Evolutionary conservation across 495 filamentous ascomycete species (phyloP).

Genomic region (Stereocaulon alpinum): DNA sequence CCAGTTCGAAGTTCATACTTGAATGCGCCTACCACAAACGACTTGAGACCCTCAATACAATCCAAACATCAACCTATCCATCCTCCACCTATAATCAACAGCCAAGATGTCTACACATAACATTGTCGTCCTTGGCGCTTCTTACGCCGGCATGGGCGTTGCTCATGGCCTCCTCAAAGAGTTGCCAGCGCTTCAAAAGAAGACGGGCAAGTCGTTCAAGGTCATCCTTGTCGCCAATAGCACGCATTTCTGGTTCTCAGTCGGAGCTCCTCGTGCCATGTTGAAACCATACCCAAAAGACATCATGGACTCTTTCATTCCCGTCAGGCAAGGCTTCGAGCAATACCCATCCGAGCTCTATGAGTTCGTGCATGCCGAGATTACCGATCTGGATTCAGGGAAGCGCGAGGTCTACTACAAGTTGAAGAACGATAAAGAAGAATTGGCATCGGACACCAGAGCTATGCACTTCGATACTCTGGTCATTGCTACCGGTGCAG

Average conservation of each 20-base stretch:
- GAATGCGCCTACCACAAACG: background rate
- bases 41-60: background rate
- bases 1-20: background rate
- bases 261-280: slow-evolving; percentile 45
- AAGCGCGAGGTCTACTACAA: slow-evolving; percentile 23
- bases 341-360: slow-evolving; percentile 26
- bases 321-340: slow-evolving; percentile 29
- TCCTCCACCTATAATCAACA: background rate
- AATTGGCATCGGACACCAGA: slow-evolving; percentile 1
- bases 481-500: slow-evolving; percentile 30
- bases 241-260: slow-evolving; percentile 47
- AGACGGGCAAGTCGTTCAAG: slow-evolving; percentile 23
- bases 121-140: slow-evolving; percentile 46
- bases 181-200: slow-evolving; percentile 21
- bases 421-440: slow-evolving; percentile 16
- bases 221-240: slow-evolving; percentile 36
- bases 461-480: slow-evolving; percentile 29
- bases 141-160: slow-evolving; percentile 39
- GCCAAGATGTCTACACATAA: slow-evolving; percentile 20
- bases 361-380: slow-evolving; percentile 30
- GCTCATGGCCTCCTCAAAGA: slow-evolving; percentile 43
- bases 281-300: slow-evolving; percentile 34
- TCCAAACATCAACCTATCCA: background rate
- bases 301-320: slow-evolving; percentile 37
- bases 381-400: slow-evolving; percentile 20